Conservation (phyloP, 2,329 filamentous ascomycete genomes). For the Cercospora janseana region DNA sequence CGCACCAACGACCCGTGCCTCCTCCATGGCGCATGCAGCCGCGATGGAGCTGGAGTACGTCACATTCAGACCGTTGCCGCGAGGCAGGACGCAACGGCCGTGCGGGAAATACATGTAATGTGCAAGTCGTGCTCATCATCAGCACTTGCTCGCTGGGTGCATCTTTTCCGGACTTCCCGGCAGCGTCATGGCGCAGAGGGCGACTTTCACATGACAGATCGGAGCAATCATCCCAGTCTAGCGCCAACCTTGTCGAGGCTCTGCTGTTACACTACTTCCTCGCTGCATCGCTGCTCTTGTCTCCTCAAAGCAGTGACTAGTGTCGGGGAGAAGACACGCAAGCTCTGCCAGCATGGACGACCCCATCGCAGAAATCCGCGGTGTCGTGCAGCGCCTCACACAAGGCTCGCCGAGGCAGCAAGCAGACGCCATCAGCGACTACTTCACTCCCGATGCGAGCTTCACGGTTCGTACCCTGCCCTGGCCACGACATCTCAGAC, state of each 20-base stretch:
- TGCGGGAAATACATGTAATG: too few species aligned
- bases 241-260: conserved; percentile 2
- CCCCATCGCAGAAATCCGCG: conserved; percentile 58
- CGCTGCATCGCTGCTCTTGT: neutral
- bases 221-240: conserved; percentile 2
- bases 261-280: neutral
- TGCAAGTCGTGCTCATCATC: too few species aligned
- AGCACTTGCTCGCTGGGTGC: too few species aligned
- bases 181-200: neutral
- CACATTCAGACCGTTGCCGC: neutral
- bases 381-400: conserved; percentile 66
- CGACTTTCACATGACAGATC: conserved; percentile 8
- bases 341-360: conserved; percentile 30
- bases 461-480: conserved; percentile 52
- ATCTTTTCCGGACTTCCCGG: neutral
- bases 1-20: too few species aligned
- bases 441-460: conserved; percentile 68
- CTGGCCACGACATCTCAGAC: neutral
- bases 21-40: neutral
- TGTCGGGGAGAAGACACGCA: neutral
- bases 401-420: conserved; percentile 67
- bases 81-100: neutral
- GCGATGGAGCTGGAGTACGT: neutral
- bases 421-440: conserved; percentile 62
- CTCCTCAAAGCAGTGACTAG: neutral